Base-by-base conservation (phyloP, 768 basidiomycete species). In the Mrakia frigida region DNA sequence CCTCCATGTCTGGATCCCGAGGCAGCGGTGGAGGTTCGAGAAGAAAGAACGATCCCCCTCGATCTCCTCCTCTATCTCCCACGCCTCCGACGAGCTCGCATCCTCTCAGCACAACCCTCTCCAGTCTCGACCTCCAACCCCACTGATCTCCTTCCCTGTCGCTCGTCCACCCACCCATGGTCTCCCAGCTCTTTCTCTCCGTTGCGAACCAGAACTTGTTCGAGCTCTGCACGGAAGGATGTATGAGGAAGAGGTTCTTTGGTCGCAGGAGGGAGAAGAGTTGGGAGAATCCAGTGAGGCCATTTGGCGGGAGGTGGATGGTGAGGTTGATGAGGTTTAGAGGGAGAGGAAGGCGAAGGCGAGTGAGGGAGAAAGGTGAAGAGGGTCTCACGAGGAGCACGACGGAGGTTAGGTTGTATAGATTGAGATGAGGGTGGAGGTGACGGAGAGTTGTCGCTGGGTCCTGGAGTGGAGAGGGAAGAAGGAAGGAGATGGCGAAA, bases 241-340 rank as follows among this genome's bases (percentile, higher is more conserved):
- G 50, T 16, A 72, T 28, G 16, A 56, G n/a, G 35, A 72, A 31
- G 16, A 37, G 50, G 18, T 53, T 72, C 21, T 39, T 35, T 5
- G 73, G 73, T 9, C 65, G 74, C 23, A 68, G 68, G 68, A 75
- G 74, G 56, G 50, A 41, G 43, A 68, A 41, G 11, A 72, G 53
- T 4, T 52, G 70, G 16, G 70, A 37, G 53, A 43, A 68, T n/a
- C 68, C 74, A 39, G 68, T 70, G 37, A 70, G 56, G 23, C 74
- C 74, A 39, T 21, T 63, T 39, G 52, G 67, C 5, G 74, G 52
- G 31, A 70, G 68, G 28, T 68, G 67, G 69, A 75, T 10, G 16
- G 50, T 50, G 35, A 72, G 70, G 33, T 50, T 72, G 35, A 37
- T n/a, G 53, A 72, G 70, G 14, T 28, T 18, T 35, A 72, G 28